A percentile compares a stretch with the other conserved stretches of the same genome.
Evolutionary conservation across 2,329 filamentous ascomycete genomes (phyloP).

Genomic region (Gnomoniopsis sp.): DNA sequence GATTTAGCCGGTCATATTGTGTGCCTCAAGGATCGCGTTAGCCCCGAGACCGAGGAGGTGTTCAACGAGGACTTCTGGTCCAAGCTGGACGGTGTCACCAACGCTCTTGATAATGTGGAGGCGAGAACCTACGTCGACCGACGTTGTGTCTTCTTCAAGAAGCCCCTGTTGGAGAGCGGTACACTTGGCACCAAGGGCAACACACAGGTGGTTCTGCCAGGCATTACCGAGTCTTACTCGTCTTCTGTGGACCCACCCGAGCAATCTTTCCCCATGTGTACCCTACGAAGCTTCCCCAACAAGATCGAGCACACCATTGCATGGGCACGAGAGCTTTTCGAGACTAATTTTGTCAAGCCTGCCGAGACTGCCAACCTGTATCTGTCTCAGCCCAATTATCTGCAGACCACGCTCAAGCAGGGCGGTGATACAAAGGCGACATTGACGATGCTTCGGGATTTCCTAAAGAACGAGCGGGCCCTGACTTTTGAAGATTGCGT

Average conservation of each 20-base stretch:
- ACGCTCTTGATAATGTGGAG: conserved; percentile 96
- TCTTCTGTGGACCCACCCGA: conserved; percentile 92
- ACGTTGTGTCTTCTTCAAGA: conserved; percentile 96
- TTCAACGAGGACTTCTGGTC: conserved; percentile 96
- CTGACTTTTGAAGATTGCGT: conserved; percentile 94
- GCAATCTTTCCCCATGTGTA: conserved; percentile 99
- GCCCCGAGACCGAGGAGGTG: conserved; percentile 84
- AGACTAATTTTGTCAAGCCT: conserved; percentile 88
- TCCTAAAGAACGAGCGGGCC: conserved; percentile 86
- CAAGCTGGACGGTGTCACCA: conserved; percentile 84
- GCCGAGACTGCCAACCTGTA: conserved; percentile 94
- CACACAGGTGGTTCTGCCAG: conserved; percentile 90
- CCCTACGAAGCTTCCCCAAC: conserved; percentile 94
- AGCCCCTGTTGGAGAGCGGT: conserved; percentile 91
- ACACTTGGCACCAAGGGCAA: conserved; percentile 99
- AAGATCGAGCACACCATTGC: conserved; percentile 98
- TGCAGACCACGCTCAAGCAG: conserved; percentile 83
- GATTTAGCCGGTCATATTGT: conserved; percentile 84
- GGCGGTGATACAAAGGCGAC: conserved; percentile 94
- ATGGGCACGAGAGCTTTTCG: conserved; percentile 95
- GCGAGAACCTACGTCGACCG: conserved; percentile 95
- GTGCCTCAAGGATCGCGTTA: conserved; percentile 84
- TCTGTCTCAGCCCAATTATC: conserved; percentile 84
- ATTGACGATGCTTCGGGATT: conserved; percentile 84
- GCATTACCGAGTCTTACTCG: conserved; percentile 93